Evolutionary conservation across 768 basidiomycete species (phyloP).

Genomic region (Kwoniella botswanensis): DNA sequence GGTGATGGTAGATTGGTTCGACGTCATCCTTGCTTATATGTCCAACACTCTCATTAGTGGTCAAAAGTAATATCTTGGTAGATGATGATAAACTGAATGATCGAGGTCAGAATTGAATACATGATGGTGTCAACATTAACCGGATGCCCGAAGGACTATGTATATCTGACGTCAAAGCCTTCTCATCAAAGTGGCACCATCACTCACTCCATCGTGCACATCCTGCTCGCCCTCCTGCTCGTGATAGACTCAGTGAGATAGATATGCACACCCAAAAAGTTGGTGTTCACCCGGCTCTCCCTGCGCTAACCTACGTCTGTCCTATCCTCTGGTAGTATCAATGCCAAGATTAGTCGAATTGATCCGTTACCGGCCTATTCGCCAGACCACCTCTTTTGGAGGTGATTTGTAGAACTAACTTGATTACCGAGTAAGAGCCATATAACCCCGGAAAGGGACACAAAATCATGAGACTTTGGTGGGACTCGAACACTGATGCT

Average conservation of each 20-base stretch:
- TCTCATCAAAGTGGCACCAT: neutral
- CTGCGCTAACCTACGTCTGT: conserved; percentile 50
- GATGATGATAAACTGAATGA: too few species aligned
- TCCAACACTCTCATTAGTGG: too few species aligned
- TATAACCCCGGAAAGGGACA: conserved; percentile 7
- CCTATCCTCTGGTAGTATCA: conserved; percentile 51
- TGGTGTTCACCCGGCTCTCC: conserved; percentile 52
- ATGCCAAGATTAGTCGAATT: conserved; percentile 51
- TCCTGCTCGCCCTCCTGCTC: neutral
- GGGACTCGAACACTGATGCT: conserved; percentile 55
- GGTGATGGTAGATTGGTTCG: conserved; percentile 25
- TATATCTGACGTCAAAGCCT: neutral
- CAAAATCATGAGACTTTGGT: conserved; percentile 44
- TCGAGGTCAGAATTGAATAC: too few species aligned
- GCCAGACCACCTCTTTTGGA: conserved; percentile 18
- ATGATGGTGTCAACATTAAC: neutral
- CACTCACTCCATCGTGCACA: neutral
- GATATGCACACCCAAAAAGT: conserved; percentile 40
- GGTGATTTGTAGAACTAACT: conserved; percentile 35
- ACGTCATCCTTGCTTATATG: neutral
- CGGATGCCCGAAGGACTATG: neutral
- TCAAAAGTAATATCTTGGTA: too few species aligned
- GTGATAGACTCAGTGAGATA: neutral
- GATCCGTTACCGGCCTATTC: conserved; percentile 56
- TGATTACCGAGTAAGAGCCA: conserved; percentile 51